phyloP scores from a whole-genome alignment of 192 early-diverging fungal species.

The Rhizophagus prolifer region DNA sequence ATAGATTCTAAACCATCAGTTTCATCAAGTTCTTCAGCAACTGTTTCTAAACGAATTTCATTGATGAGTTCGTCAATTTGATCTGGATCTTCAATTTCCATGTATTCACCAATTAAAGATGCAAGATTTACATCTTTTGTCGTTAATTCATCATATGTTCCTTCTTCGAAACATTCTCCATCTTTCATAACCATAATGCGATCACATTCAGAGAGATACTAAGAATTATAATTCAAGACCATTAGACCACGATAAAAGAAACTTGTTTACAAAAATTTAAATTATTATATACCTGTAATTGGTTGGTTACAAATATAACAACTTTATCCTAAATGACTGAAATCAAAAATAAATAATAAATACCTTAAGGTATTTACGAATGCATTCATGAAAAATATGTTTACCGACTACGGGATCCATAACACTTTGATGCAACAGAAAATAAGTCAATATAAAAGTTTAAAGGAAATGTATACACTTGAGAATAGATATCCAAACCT shows the following conservation, averaged over 20 bases:
- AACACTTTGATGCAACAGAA: conserved; percentile 10
- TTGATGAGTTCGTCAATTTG: conserved; percentile 45
- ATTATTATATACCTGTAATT: conserved; percentile 43
- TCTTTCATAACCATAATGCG: conserved; percentile 59
- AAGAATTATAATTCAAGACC: not conserved
- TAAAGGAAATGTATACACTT: conserved; percentile 24
- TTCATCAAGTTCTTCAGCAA: conserved; percentile 37
- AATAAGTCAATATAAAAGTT: conserved; percentile 8
- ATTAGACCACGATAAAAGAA: not conserved
- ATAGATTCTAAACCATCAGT: conserved; percentile 32
- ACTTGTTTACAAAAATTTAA: not conserved
- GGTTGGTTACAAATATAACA: conserved; percentile 67
- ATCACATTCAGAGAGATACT: conserved; percentile 58
- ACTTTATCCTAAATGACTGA: conserved; percentile 50
- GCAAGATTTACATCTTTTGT: conserved; percentile 64
- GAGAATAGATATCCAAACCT: conserved; percentile 11
- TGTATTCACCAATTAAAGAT: conserved; percentile 59
- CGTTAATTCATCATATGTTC: conserved; percentile 61
- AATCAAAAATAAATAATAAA: not conserved
- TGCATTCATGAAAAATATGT: conserved; percentile 52
- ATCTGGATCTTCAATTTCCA: conserved; percentile 58
- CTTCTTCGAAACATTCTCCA: conserved; percentile 52
- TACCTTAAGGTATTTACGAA: conserved; percentile 45
- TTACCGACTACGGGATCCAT: conserved; percentile 50
- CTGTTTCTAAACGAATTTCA: conserved; percentile 40